phyloP scores from a whole-genome alignment of 2,329 filamentous ascomycete species.

The Cercospora sojina region DNA sequence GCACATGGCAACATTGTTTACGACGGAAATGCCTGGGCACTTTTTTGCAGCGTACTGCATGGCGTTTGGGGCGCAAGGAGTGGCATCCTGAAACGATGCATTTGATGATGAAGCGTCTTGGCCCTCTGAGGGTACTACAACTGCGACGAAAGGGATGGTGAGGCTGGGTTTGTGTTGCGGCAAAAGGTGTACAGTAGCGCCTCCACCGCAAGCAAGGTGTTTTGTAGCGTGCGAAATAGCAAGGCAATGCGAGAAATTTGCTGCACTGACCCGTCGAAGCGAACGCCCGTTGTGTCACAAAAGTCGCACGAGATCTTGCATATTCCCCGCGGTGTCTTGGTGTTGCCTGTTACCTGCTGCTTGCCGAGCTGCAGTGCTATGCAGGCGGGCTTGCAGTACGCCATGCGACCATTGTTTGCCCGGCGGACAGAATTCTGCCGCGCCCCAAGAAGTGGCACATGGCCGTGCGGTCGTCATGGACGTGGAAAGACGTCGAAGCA shows the following conservation, averaged over 20 bases:
- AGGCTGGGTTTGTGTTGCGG: background rate
- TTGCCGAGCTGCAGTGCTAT: constrained; percentile 8
- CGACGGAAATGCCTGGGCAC: background rate
- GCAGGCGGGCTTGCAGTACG: background rate
- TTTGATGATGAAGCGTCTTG: background rate
- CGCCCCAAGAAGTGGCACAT: background rate
- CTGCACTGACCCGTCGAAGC: background rate
- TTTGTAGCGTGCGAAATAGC: background rate
- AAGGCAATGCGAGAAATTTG: background rate
- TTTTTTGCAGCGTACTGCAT: background rate
- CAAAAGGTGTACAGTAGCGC: background rate
- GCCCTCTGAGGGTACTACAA: background rate
- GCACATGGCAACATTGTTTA: background rate
- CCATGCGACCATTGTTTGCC: background rate
- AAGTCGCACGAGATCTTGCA: constrained; percentile 1
- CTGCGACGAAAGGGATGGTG: background rate
- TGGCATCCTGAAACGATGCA: constrained; percentile 5
- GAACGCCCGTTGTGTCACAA: background rate
- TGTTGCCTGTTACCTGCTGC: background rate
- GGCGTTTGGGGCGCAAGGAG: background rate
- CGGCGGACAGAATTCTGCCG: background rate
- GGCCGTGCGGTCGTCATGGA: background rate
- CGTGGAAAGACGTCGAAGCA: background rate
- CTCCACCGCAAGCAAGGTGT: background rate
- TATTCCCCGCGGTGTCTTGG: background rate